Base-by-base conservation (phyloP, 179 eudicot species). In the Beta lomatogona region DNA sequence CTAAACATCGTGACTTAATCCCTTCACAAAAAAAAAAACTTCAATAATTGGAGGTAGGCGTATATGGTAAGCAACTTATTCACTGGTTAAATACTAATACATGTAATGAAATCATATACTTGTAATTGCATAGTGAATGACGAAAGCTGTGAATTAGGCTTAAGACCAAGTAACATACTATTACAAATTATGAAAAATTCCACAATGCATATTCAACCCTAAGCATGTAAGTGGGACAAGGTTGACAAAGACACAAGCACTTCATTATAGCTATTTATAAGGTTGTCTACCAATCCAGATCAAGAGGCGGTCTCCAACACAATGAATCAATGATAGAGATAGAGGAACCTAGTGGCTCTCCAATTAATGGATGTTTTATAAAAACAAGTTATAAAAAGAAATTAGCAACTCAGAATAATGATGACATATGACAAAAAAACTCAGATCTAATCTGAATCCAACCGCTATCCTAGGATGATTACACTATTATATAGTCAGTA, bases 231-330 rank as follows among this genome's bases (percentile, higher is more conserved):
- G 19, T 9, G 67, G 3, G 22, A 14, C 11, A 60, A 46, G 65
- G n/a, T 63, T 84, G 76, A 80, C 45, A 79, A 25, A 64, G 80
- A 83, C 72, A 63, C 18, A 54, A 78, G 52, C 16, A 59, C 13
- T 50, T 52, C 8, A 45, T 58, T 52, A 58, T 22, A 70, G 57
- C 71, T 36, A 71, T 53, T 16, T 36, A 48, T 76, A 41, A 74
- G 69, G 64, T 63, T 74, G 75, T 71, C 73, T 78, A 44, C 83
- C 83, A 76, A 45, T 31, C 57, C 9, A 54, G 48, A 65, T 79
- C 55, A 5, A 45, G 52, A 54, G 61, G 54, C 73, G 46, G 65
- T 58, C 15, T 69, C 72, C 31, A 52, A 69, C 55, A 69, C 68
- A 66, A 28, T 60, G 3, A 79, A 1, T 3, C 52, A 6, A 64